phyloP scores from a whole-genome alignment of 352 stramenopile genomes.

The Globisporangium spiculum region DNA sequence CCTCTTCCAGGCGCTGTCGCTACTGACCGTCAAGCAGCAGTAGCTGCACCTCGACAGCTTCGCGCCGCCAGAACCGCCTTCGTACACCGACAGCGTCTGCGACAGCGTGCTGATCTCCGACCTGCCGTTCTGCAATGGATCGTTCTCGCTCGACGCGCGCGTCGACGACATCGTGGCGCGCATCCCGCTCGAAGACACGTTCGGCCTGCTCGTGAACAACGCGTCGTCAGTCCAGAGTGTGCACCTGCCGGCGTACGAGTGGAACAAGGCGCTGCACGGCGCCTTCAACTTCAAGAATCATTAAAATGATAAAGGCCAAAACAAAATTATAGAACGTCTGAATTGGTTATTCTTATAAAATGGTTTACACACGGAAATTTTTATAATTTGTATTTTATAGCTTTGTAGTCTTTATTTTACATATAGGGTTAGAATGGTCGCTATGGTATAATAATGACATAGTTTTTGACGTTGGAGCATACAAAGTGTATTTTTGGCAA shows the following conservation, averaged over 20 bases:
- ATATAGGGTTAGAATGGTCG: too few species aligned
- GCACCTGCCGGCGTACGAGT: constrained; percentile 71
- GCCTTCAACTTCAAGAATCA: too few species aligned
- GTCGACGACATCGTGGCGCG: constrained; percentile 63
- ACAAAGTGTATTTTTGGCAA: too few species aligned
- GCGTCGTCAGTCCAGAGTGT: constrained; percentile 28
- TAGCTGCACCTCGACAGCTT: background rate
- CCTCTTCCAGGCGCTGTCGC: too few species aligned
- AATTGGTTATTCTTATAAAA: too few species aligned
- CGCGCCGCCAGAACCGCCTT: background rate
- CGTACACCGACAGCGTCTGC: constrained; percentile 46
- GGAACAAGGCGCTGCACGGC: constrained; percentile 81
- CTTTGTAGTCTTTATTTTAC: too few species aligned
- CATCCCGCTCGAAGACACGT: constrained; percentile 68
- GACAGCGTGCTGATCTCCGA: constrained; percentile 36
- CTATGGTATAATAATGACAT: too few species aligned
- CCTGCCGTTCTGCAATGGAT: constrained; percentile 69
- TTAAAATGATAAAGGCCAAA: too few species aligned
- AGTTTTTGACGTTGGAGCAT: too few species aligned
- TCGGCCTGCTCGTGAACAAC: constrained; percentile 67
- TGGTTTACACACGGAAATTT: too few species aligned
- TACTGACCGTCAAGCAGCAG: constrained; percentile 1
- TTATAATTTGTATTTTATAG: too few species aligned
- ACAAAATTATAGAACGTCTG: too few species aligned
- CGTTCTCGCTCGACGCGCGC: constrained; percentile 44